These are phyloP conservation scores for Chytridium lagenaria DNA, from an alignment of 371 early-diverging fungal species.

Conservation along the genomic window DNA sequence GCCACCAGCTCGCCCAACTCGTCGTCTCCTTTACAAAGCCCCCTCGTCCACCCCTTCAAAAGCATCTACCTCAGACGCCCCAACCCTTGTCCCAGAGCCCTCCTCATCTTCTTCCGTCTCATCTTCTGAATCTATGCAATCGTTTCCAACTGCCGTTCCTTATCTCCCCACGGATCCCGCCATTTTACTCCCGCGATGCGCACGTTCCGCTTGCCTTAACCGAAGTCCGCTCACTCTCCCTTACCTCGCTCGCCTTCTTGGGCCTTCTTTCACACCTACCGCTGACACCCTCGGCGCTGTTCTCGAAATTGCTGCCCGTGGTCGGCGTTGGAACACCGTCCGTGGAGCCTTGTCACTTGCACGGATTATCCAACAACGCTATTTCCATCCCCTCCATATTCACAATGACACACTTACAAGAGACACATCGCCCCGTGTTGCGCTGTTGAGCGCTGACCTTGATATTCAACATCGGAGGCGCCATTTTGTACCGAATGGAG, in stretches of 20 bases:
- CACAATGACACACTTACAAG: no score
- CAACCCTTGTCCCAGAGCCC: constrained; percentile 7
- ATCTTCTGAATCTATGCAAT: not conserved
- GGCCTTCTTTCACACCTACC: not conserved
- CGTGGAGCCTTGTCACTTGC: constrained; percentile 29
- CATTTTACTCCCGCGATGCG: constrained; percentile 12
- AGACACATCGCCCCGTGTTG: not conserved
- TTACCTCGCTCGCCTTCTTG: constrained; percentile 21
- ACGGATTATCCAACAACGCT: not conserved
- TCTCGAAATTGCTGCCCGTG: constrained; percentile 31
- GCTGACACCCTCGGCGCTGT: constrained; percentile 30
- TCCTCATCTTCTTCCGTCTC: constrained; percentile 16
- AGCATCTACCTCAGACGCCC: constrained; percentile 6
- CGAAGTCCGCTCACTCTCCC: constrained; percentile 26
- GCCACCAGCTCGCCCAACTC: constrained; percentile 28
- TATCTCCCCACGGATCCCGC: not conserved
- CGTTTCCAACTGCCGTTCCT: not conserved
- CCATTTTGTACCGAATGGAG: constrained; percentile 20
- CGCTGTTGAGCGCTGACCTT: constrained; percentile 14
- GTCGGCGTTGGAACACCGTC: constrained; percentile 36
- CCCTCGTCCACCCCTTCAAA: not conserved
- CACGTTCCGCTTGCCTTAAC: constrained; percentile 13
- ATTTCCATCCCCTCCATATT: no score
- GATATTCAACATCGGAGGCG: constrained; percentile 27
- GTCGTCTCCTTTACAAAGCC: constrained; percentile 17